Conservation (phyloP, 306 rosid genomes). For the Corylus americana region DNA sequence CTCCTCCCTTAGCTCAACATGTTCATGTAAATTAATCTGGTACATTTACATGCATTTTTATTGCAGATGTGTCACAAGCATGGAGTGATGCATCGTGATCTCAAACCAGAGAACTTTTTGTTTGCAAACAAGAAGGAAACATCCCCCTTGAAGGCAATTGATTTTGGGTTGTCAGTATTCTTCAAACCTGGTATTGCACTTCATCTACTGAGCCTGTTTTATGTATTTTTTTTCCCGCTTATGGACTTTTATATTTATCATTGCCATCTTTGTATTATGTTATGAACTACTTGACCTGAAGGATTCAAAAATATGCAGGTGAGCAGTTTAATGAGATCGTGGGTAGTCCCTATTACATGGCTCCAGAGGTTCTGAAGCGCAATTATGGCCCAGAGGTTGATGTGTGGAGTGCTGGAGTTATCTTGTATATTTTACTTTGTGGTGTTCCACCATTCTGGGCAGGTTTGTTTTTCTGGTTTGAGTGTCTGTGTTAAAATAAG, state of each 20-base stretch:
- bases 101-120: conserved; percentile 60
- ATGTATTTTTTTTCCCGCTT: background rate
- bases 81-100: conserved; percentile 71
- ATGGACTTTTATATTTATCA: background rate
- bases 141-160: conserved; percentile 57
- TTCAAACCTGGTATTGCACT: conserved; percentile 49
- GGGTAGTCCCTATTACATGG: conserved; percentile 89
- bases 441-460: conserved; percentile 97
- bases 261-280: background rate
- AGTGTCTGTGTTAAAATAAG: background rate
- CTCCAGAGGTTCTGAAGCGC: conserved; percentile 82
- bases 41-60: conserved; percentile 19
- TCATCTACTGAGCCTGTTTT: background rate
- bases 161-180: conserved; percentile 59
- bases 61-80: conserved; percentile 55
- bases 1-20: background rate
- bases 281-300: conserved; percentile 1
- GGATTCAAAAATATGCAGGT: conserved; percentile 31
- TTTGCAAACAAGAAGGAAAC: conserved; percentile 63
- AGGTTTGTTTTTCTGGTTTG: conserved; percentile 46
- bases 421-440: conserved; percentile 73
- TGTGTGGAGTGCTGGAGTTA: conserved; percentile 92
- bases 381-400: conserved; percentile 85
- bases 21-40: conserved; percentile 4
- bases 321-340: conserved; percentile 60